Evolutionary conservation across 2,329 filamentous ascomycete genomes (phyloP).

Genomic region (Nemania sp.): DNA sequence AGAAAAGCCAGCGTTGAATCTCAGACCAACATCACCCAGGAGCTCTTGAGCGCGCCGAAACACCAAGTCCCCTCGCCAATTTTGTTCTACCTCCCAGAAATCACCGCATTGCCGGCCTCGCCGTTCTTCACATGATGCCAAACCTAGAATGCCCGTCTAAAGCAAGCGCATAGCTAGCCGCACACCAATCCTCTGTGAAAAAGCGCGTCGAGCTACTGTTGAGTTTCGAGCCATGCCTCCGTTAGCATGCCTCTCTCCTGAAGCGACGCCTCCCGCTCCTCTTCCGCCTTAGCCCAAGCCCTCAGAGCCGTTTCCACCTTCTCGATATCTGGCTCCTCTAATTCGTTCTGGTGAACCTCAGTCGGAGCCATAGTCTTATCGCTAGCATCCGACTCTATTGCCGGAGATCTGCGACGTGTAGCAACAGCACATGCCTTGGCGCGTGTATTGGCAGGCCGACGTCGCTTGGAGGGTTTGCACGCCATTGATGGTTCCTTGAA

Average conservation of each 20-base stretch:
- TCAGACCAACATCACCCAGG: too few relatives aligned
- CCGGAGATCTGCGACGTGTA: not conserved
- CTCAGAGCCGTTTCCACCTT: constrained; percentile 12
- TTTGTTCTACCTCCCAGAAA: too few relatives aligned
- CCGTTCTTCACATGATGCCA: too few relatives aligned
- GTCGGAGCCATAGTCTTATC: not conserved
- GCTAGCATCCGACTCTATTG: not conserved
- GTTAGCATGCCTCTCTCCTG: constrained; percentile 1
- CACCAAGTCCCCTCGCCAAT: too few relatives aligned
- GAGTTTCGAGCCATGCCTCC: constrained; percentile 28
- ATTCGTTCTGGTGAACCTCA: not conserved
- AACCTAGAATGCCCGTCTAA: too few relatives aligned
- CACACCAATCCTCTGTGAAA: too few relatives aligned
- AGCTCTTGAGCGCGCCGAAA: too few relatives aligned
- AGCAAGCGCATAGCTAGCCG: too few relatives aligned
- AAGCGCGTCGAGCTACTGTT: too few relatives aligned
- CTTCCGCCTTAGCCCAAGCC: constrained; percentile 5
- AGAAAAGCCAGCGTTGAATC: too few relatives aligned
- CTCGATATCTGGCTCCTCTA: not conserved
- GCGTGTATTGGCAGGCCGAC: not conserved
- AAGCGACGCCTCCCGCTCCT: not conserved
- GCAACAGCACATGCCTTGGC: not conserved
- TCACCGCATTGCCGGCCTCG: too few relatives aligned
- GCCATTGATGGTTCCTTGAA: not conserved
- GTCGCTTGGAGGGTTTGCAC: constrained; percentile 3